Evolutionary conservation across 192 early-diverging fungal genomes (phyloP), one percentile per base, ranked within the genome.

Genomic region (Coemansia sp.): DNA sequence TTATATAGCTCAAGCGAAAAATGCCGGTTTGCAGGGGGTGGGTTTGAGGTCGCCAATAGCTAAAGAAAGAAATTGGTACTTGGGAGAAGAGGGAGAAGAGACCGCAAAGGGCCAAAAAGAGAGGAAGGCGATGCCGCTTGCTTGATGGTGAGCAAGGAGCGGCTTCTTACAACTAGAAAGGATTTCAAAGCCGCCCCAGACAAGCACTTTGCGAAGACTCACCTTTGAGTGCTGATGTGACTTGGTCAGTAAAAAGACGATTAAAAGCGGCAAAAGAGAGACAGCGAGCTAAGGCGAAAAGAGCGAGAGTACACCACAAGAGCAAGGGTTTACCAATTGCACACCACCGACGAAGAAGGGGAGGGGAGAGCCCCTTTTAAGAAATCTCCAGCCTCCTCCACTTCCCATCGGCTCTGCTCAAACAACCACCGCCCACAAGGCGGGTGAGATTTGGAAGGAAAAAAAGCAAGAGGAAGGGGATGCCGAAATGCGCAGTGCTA

Each of bases 401-500:
- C 36, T 24, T 62, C 61, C 36, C 61, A 38, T 62, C 34, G 36
- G 57, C 57, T 34, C 18, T 62, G 61, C 34, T 38, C n/a, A 38
- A 41, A 41, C 61, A 40, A 38, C 36, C 16, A 7, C 61, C 33
- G 58, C 31, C 18, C 33, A 38, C 33, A 61, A 36, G 33, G 34
- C 31, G 34, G 58, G 31, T n/a, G 29, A 18, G 38, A 41, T 40
- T 34, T 29, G 55, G 31, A 58, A 38, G 6, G 1, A 38, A 34
- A 34, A 34, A 58, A 34, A 58, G 31, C 29, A 34, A 58, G 55
- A 29, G 55, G 24, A 53, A 34, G 31, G 57, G 57, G 57, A 60
- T 60, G 57, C 57, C 57, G 57, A 60, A 60, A 18, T 34, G 29
- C 18, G 57, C 29, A 36, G 57, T 36, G 57, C 57, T 60, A 60